These are phyloP conservation scores for Candida broadrunensis DNA, from an alignment of 805 yeast species.

Conservation along the genomic window DNA sequence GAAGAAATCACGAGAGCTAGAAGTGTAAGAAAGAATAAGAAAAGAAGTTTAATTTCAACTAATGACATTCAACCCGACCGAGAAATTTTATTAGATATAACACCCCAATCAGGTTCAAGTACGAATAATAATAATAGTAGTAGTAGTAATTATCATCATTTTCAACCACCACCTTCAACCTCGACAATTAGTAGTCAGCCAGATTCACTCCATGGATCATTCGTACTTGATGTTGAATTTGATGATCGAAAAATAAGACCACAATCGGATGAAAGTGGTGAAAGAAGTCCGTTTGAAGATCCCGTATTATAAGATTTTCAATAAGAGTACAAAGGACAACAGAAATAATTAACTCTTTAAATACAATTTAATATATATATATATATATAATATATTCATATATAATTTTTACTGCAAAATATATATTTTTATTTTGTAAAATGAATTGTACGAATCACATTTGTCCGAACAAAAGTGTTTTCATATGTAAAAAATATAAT, in stretches of 20 bases:
- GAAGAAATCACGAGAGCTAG: slow-evolving; percentile 44
- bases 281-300: slow-evolving; percentile 30
- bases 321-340: not conserved
- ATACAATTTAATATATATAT: too few relatives aligned
- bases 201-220: slow-evolving; percentile 16
- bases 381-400: too few relatives aligned
- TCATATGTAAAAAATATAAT: too few relatives aligned
- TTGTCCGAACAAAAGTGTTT: too few relatives aligned
- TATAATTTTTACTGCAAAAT: too few relatives aligned
- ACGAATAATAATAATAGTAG: too few relatives aligned
- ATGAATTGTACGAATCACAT: too few relatives aligned
- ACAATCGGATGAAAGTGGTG: slow-evolving; percentile 12
- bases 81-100: slow-evolving; percentile 12
- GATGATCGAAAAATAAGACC: slow-evolving; percentile 11
- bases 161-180: not conserved
- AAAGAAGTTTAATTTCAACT: not conserved
- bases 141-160: too few relatives aligned
- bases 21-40: slow-evolving; percentile 19
- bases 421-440: too few relatives aligned
- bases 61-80: slow-evolving; percentile 7
- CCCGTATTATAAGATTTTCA: too few relatives aligned
- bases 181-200: not conserved
- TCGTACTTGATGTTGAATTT: slow-evolving; percentile 31
- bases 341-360: too few relatives aligned
- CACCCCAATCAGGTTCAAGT: not conserved